These are phyloP conservation scores for Serpula lacrymans DNA, from an alignment of 768 basidiomycete genomes.

Conservation along the genomic window DNA sequence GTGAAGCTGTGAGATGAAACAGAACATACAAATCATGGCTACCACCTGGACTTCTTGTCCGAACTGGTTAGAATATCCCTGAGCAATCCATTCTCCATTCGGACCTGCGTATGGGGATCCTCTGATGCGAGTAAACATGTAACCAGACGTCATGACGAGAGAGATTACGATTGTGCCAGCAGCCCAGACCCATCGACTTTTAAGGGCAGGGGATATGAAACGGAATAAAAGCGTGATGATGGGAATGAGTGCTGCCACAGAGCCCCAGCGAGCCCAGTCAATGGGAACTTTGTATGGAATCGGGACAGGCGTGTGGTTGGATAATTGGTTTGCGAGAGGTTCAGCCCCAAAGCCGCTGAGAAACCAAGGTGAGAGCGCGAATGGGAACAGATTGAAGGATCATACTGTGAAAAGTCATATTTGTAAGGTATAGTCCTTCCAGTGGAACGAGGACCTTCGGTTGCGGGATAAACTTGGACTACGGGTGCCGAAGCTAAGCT, in stretches of 20 bases:
- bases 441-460: slow-evolving; percentile 63
- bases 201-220: slow-evolving; percentile 61
- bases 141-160: slow-evolving; percentile 84
- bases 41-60: slow-evolving; percentile 93
- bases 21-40: slow-evolving; percentile 73
- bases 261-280: slow-evolving; percentile 60
- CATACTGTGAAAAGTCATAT: slow-evolving; percentile 79
- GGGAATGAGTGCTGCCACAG: slow-evolving; percentile 43
- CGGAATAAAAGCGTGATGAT: slow-evolving; percentile 49
- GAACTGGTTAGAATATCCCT: slow-evolving; percentile 85
- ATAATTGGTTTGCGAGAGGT: slow-evolving; percentile 73
- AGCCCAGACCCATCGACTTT: slow-evolving; percentile 80
- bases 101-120: slow-evolving; percentile 64
- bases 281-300: slow-evolving; percentile 83
- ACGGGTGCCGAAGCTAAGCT: slow-evolving; percentile 82
- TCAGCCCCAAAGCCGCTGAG: slow-evolving; percentile 80
- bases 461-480: slow-evolving; percentile 70
- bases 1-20: background rate
- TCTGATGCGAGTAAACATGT: slow-evolving; percentile 96
- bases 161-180: slow-evolving; percentile 58
- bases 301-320: slow-evolving; percentile 67
- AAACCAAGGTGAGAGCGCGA: slow-evolving; percentile 1
- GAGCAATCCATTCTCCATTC: slow-evolving; percentile 77
- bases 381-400: background rate
- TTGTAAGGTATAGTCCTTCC: slow-evolving; percentile 53